Evolutionary conservation across 345 rosid genomes (phyloP).

Genomic region (Pistacia vera): DNA sequence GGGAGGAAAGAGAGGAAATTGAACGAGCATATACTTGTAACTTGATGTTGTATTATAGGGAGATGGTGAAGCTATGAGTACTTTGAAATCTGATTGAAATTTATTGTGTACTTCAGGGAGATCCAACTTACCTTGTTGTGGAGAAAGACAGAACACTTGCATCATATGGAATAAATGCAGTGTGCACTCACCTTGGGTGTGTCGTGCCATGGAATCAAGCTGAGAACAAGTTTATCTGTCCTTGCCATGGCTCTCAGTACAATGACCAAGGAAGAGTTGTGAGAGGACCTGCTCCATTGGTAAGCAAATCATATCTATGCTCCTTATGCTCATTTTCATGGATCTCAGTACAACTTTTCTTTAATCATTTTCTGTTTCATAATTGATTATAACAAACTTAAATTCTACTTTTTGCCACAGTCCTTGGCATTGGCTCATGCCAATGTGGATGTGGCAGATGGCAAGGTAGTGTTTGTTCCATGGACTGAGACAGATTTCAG

Average conservation of each 20-base stretch:
- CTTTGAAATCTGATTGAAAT: not conserved
- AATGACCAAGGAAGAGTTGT: conserved; percentile 94
- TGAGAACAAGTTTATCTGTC: conserved; percentile 93
- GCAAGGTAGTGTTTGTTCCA: conserved; percentile 87
- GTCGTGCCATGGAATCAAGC: conserved; percentile 91
- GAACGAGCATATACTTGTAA: too few relatives aligned
- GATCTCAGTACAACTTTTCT: not conserved
- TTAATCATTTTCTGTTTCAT: not conserved
- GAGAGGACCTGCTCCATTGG: conserved; percentile 97
- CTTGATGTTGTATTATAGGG: too few relatives aligned
- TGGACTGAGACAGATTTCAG: conserved; percentile 98
- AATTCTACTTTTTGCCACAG: conserved; percentile 32
- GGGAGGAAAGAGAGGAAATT: too few relatives aligned
- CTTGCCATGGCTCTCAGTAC: conserved; percentile 99
- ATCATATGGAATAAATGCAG: conserved; percentile 77
- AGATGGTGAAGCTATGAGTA: not conserved
- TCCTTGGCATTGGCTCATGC: conserved; percentile 93
- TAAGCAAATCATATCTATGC: conserved; percentile 31
- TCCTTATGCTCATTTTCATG: not conserved
- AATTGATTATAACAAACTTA: not conserved
- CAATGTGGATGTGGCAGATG: conserved; percentile 62
- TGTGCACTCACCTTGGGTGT: conserved; percentile 96
- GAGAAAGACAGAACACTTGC: conserved; percentile 86
- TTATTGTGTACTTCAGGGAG: conserved; percentile 57
- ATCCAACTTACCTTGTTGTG: conserved; percentile 95